Conservation (phyloP, 2,329 filamentous ascomycete genomes). For the Microcyclospora pomicola region DNA sequence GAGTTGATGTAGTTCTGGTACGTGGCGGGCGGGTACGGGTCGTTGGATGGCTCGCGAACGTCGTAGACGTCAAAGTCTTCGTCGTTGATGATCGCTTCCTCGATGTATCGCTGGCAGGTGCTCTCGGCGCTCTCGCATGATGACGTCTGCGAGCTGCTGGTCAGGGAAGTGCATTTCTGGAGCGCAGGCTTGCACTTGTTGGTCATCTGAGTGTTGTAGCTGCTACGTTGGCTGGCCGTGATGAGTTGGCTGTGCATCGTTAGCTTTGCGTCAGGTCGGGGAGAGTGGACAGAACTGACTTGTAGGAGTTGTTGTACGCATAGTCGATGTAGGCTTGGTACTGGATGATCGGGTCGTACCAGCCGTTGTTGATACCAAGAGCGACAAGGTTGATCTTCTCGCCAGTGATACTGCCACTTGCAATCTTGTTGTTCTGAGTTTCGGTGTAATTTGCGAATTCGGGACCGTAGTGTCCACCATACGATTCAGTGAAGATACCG, state of each 20-base stretch:
- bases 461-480: conserved; percentile 15
- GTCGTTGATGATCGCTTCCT: conserved; percentile 19
- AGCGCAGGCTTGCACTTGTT: conserved; percentile 32
- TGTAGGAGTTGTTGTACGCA: conserved; percentile 25
- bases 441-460: conserved; percentile 20
- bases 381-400: conserved; percentile 28
- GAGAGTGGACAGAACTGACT: conserved; percentile 3
- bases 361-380: conserved; percentile 44
- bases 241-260: conserved; percentile 21
- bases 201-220: conserved; percentile 39
- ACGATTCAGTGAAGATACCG: conserved; percentile 3
- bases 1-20: conserved; percentile 31
- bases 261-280: background rate
- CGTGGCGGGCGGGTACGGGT: conserved; percentile 25
- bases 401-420: conserved; percentile 1
- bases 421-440: conserved; percentile 20
- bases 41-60: conserved; percentile 25
- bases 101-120: conserved; percentile 26
- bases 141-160: conserved; percentile 15
- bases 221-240: conserved; percentile 40
- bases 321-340: conserved; percentile 26
- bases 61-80: conserved; percentile 35
- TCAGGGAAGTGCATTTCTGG: conserved; percentile 22
- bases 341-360: conserved; percentile 36
- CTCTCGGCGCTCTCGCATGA: conserved; percentile 23